These are phyloP conservation scores for Asterophora lycoperdoides DNA, from an alignment of 768 basidiomycete species.

Conservation along the genomic window DNA sequence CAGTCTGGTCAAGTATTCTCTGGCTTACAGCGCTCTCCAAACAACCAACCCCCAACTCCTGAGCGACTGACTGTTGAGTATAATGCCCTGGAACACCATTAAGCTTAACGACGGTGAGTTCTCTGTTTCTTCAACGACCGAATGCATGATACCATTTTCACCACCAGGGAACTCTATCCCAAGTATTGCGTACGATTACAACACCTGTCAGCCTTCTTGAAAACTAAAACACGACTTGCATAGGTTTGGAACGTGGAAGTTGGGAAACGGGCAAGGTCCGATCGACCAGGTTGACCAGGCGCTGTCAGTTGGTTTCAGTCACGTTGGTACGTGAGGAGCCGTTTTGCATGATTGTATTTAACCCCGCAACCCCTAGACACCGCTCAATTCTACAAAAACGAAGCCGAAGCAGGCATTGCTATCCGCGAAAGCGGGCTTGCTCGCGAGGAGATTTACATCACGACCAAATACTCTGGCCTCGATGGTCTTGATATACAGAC, in stretches of 20 bases:
- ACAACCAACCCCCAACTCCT: too few species aligned
- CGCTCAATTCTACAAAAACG: constrained; percentile 59
- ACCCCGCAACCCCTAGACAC: constrained; percentile 41
- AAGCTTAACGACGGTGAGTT: constrained; percentile 53
- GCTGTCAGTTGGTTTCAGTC: constrained; percentile 55
- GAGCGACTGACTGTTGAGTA: too few species aligned
- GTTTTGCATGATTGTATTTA: background rate
- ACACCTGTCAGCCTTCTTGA: background rate
- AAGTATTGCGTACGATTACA: constrained; percentile 36
- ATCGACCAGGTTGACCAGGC: constrained; percentile 59
- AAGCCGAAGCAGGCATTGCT: constrained; percentile 50
- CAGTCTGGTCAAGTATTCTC: too few species aligned
- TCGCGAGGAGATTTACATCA: constrained; percentile 58
- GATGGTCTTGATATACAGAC: constrained; percentile 48
- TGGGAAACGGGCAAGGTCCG: constrained; percentile 52
- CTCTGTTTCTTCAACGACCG: too few species aligned
- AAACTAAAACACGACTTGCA: background rate
- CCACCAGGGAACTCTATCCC: constrained; percentile 43
- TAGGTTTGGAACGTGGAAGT: constrained; percentile 60
- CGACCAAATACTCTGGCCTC: constrained; percentile 58
- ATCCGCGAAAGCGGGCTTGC: constrained; percentile 53
- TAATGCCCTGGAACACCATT: constrained; percentile 60
- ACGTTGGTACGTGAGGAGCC: constrained; percentile 45
- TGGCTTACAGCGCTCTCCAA: too few species aligned
- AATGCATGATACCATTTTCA: background rate